A percentile compares a stretch with the other conserved stretches of the same genome.
phyloP scores from a whole-genome alignment of 345 rosid genomes.

The Brassica incana region DNA sequence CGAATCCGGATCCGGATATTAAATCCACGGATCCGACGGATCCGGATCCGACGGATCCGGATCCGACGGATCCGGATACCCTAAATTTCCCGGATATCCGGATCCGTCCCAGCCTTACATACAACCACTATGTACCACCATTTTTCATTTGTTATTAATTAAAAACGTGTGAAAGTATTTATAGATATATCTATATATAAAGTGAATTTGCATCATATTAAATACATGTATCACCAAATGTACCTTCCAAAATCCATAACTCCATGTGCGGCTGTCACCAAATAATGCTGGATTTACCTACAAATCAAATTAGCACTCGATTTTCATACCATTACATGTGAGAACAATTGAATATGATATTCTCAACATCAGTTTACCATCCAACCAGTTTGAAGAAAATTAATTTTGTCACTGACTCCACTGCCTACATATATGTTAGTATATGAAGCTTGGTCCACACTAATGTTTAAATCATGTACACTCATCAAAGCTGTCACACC shows the following conservation, averaged over 20 bases:
- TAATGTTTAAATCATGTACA: conserved; percentile 21
- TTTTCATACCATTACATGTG: not conserved
- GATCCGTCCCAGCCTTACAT: too few relatives aligned
- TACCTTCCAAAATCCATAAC: not conserved
- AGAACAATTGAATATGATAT: not conserved
- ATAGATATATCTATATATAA: too few relatives aligned
- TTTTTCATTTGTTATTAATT: not conserved
- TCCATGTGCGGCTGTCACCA: not conserved
- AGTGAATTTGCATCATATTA: too few relatives aligned
- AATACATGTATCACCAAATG: not conserved
- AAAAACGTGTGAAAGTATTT: not conserved
- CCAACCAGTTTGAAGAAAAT: not conserved
- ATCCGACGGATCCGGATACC: too few relatives aligned
- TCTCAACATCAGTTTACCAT: not conserved
- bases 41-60: too few relatives aligned
- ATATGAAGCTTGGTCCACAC: conserved; percentile 12
- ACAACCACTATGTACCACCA: not conserved
- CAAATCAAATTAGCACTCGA: not conserved
- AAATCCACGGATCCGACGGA: too few relatives aligned
- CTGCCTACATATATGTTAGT: not conserved
- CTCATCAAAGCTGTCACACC: conserved; percentile 13
- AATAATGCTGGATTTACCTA: not conserved
- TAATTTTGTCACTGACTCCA: not conserved
- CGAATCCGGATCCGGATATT: too few relatives aligned
- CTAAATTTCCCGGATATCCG: too few relatives aligned